A percentile compares a stretch with the other conserved stretches of the same genome.
Conservation (phyloP, 768 basidiomycete genomes). For the Hygrocybe coccinea region DNA sequence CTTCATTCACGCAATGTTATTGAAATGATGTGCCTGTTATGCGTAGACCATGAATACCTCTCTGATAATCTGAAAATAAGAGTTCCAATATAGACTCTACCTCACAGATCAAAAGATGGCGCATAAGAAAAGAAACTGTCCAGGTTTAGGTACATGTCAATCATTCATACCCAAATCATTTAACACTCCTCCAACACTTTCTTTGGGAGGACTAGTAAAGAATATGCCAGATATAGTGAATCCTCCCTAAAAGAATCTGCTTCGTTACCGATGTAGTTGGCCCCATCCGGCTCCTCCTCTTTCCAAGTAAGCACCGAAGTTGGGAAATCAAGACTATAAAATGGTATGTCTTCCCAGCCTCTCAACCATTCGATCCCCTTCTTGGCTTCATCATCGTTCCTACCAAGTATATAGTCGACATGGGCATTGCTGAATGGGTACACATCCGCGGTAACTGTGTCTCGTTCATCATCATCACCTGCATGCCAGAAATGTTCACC, state of each 20-base stretch:
- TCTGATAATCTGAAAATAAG: no score
- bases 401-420: constrained; percentile 12
- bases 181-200: no score
- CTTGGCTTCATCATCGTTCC: neutral
- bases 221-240: constrained; percentile 24
- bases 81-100: no score
- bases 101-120: no score
- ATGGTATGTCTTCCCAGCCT: neutral
- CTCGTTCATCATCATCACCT: no score
- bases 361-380: neutral
- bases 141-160: no score
- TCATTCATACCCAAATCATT: no score
- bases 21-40: no score
- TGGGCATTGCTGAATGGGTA: constrained; percentile 21
- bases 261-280: constrained; percentile 24
- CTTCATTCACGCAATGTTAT: no score
- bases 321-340: neutral
- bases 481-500: neutral
- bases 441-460: constrained; percentile 3
- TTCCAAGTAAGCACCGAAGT: neutral
- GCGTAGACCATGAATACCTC: no score
- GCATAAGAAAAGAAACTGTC: no score
- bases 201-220: constrained; percentile 11
- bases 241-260: constrained; percentile 15
- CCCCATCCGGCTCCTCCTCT: constrained; percentile 7